Conservation (phyloP, 495 filamentous ascomycete species). For the Haplographium delicatum region DNA sequence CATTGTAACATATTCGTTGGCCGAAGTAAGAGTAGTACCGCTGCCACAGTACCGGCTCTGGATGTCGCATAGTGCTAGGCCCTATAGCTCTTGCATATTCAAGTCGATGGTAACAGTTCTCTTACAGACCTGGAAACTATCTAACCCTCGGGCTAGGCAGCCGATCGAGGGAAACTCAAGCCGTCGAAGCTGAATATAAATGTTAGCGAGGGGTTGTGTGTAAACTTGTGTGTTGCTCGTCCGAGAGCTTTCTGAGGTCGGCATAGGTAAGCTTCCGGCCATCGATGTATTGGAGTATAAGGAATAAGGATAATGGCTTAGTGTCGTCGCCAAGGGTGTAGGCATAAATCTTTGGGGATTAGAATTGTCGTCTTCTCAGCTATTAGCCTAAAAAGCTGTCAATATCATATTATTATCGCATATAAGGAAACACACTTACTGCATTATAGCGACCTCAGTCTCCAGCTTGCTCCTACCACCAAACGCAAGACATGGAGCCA, state of each 20-base stretch:
- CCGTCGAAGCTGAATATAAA: constrained; percentile 27
- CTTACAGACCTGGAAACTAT: constrained; percentile 25
- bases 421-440: constrained; percentile 21
- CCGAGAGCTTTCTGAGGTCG: constrained; percentile 15
- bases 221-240: constrained; percentile 19
- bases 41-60: too few relatives aligned
- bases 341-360: constrained; percentile 26
- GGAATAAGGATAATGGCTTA: constrained; percentile 22
- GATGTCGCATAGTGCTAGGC: too few relatives aligned
- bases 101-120: constrained; percentile 23
- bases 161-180: constrained; percentile 30
- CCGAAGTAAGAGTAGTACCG: too few relatives aligned
- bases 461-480: constrained; percentile 25
- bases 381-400: constrained; percentile 25
- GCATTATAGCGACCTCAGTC: constrained; percentile 27
- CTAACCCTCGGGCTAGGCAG: constrained; percentile 13
- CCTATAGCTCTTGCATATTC: constrained; percentile 28
- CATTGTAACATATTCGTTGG: too few relatives aligned
- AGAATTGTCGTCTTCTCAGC: constrained; percentile 27
- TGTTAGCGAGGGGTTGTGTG: constrained; percentile 23
- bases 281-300: constrained; percentile 29
- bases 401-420: too few relatives aligned
- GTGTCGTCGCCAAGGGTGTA: constrained; percentile 18
- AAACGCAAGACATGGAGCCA: constrained; percentile 25
- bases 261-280: constrained; percentile 21